Evolutionary conservation across 148 eudicot species (phyloP).

Genomic region (Persicaria maculosa): DNA sequence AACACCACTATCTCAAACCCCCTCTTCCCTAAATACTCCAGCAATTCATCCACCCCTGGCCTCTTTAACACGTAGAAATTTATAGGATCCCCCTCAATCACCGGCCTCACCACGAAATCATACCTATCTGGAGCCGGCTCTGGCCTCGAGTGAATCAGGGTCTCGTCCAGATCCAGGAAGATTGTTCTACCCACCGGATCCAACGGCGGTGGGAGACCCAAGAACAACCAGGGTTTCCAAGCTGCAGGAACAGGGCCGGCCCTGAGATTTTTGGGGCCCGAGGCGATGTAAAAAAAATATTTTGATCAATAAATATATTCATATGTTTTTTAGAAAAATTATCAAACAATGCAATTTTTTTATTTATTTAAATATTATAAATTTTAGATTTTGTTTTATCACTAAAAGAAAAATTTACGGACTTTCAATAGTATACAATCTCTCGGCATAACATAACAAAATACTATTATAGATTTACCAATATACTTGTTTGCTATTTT

Average conservation of each 20-base stretch:
- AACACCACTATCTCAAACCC: conserved; percentile 70
- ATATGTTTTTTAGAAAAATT: too few relatives aligned
- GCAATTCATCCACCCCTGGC: conserved; percentile 67
- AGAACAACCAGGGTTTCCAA: conserved; percentile 37
- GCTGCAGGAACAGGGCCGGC: conserved; percentile 3
- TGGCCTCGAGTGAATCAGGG: conserved; percentile 59
- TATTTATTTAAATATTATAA: too few relatives aligned
- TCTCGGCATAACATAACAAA: too few relatives aligned
- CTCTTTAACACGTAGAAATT: conserved; percentile 61
- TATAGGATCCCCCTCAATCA: conserved; percentile 49
- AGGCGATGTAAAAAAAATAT: too few relatives aligned
- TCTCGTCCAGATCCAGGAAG: conserved; percentile 77
- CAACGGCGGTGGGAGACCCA: conserved; percentile 30
- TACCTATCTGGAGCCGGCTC: conserved; percentile 35
- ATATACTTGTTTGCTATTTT: too few relatives aligned
- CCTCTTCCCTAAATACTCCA: conserved; percentile 27
- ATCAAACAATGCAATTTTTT: too few relatives aligned
- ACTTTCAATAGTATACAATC: too few relatives aligned
- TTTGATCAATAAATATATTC: too few relatives aligned
- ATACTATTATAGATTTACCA: too few relatives aligned
- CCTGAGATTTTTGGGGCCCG: too few relatives aligned
- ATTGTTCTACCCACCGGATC: conserved; percentile 34
- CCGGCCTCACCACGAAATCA: conserved; percentile 64
- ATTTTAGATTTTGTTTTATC: too few relatives aligned
- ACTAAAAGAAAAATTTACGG: too few relatives aligned